phyloP scores from a whole-genome alignment of 2,329 filamentous ascomycete species.

The Lachnellula arida region DNA sequence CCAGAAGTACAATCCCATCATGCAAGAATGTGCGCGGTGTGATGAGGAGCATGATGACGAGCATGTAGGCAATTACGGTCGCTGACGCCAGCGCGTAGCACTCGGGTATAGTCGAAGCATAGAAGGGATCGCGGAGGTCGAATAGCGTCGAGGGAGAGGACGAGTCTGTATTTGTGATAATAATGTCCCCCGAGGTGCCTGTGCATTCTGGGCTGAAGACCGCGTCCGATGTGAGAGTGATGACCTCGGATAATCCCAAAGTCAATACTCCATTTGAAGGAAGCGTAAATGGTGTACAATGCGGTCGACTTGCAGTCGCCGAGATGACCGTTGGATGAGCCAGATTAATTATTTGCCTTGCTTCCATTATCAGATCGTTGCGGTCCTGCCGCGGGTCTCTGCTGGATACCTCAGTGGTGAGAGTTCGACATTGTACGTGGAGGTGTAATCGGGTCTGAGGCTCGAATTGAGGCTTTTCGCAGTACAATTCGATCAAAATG shows the following conservation, averaged over 20 bases:
- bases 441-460: not conserved
- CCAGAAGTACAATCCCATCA: conserved; percentile 76
- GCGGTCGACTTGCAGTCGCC: conserved; percentile 36
- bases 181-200: conserved; percentile 29
- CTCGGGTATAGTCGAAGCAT: conserved; percentile 87
- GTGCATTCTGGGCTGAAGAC: conserved; percentile 47
- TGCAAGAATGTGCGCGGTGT: conserved; percentile 90
- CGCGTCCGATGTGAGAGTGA: conserved; percentile 44
- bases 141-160: conserved; percentile 15
- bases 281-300: conserved; percentile 59
- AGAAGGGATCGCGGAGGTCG: conserved; percentile 81
- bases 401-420: conserved; percentile 12
- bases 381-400: conserved; percentile 27
- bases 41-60: conserved; percentile 85
- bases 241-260: conserved; percentile 30
- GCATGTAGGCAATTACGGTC: conserved; percentile 81
- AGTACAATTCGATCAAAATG: not conserved
- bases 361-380: conserved; percentile 24
- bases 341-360: conserved; percentile 27
- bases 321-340: conserved; percentile 28
- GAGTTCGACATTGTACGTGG: conserved; percentile 16
- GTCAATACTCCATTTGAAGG: conserved; percentile 51
- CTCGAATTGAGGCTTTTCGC: not conserved
- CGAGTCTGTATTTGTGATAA: conserved; percentile 19
- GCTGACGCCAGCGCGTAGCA: conserved; percentile 89